A percentile compares a stretch with the other conserved stretches of the same genome.
Conservation (phyloP, 139 green algal genomes). For the Chlorella vulgaris region DNA sequence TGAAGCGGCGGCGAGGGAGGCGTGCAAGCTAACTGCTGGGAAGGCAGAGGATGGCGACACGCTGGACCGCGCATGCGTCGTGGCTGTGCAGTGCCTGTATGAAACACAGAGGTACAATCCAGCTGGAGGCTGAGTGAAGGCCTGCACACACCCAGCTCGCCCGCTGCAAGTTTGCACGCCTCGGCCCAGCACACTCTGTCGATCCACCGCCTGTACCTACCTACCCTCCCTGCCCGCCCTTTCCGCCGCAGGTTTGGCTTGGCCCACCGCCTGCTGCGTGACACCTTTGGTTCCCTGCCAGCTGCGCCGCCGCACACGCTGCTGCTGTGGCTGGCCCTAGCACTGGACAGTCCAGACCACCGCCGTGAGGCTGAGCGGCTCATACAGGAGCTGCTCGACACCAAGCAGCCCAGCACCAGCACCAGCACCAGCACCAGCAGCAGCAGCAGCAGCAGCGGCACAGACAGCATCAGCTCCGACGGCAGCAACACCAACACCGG, state of each 20-base stretch:
- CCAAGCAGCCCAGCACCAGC: neutral
- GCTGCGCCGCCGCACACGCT: constrained; percentile 11
- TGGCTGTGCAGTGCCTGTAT: constrained; percentile 30
- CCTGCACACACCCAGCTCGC: no score
- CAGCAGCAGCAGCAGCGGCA: neutral
- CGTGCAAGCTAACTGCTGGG: neutral
- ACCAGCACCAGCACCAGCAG: neutral
- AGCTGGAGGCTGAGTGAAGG: no score
- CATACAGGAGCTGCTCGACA: constrained; percentile 20
- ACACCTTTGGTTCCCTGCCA: constrained; percentile 28
- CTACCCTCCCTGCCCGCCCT: neutral
- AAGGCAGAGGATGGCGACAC: neutral
- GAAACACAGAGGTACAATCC: constrained; percentile 16
- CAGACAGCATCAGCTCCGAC: neutral
- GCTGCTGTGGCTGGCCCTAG: constrained; percentile 45
- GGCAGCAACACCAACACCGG: neutral
- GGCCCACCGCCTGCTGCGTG: neutral
- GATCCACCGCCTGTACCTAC: no score
- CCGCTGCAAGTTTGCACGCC: no score
- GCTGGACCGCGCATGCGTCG: constrained; percentile 12
- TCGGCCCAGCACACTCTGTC: no score
- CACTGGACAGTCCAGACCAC: constrained; percentile 26
- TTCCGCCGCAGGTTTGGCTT: constrained; percentile 5
- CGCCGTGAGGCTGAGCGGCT: constrained; percentile 14
- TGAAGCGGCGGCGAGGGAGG: neutral